These are phyloP conservation scores for Sarocladium brachiariae DNA, from an alignment of 2,329 filamentous ascomycete species.

Conservation along the genomic window DNA sequence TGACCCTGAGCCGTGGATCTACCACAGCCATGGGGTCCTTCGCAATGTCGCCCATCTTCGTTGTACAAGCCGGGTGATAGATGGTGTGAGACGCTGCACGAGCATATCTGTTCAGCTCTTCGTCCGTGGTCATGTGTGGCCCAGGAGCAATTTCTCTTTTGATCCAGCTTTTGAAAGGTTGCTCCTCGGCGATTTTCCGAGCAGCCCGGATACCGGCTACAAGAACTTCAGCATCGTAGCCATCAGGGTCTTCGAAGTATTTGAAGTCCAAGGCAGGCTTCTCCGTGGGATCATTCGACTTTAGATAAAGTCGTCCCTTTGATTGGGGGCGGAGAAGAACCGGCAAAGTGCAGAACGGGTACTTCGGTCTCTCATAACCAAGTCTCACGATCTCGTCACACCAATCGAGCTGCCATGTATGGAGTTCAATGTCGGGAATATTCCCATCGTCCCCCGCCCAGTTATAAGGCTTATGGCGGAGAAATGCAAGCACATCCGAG, in stretches of 20 bases:
- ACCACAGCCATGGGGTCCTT: slow-evolving; percentile 67
- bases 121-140: slow-evolving; percentile 58
- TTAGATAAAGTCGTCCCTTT: slow-evolving; percentile 61
- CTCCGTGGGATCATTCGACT: slow-evolving; percentile 58
- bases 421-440: slow-evolving; percentile 76
- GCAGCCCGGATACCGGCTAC: slow-evolving; percentile 62
- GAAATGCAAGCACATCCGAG: slow-evolving; percentile 71
- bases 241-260: slow-evolving; percentile 71
- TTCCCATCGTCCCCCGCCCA: slow-evolving; percentile 55
- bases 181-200: slow-evolving; percentile 57
- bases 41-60: slow-evolving; percentile 63
- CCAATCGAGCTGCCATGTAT: slow-evolving; percentile 47
- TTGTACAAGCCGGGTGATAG: slow-evolving; percentile 74
- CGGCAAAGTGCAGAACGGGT: slow-evolving; percentile 67
- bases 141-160: slow-evolving; percentile 68
- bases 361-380: slow-evolving; percentile 54
- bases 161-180: slow-evolving; percentile 67
- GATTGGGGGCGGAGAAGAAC: slow-evolving; percentile 72
- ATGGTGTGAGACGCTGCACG: slow-evolving; percentile 68
- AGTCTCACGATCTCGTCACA: slow-evolving; percentile 30
- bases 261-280: slow-evolving; percentile 71
- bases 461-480: slow-evolving; percentile 61
- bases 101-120: slow-evolving; percentile 66
- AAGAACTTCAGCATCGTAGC: slow-evolving; percentile 67
- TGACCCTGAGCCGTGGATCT: slow-evolving; percentile 57